Percentiles rank a stretch among this genome's conserved stretches.
phyloP scores from a whole-genome alignment of 2,329 filamentous ascomycete species.

The Daldinia sp. region DNA sequence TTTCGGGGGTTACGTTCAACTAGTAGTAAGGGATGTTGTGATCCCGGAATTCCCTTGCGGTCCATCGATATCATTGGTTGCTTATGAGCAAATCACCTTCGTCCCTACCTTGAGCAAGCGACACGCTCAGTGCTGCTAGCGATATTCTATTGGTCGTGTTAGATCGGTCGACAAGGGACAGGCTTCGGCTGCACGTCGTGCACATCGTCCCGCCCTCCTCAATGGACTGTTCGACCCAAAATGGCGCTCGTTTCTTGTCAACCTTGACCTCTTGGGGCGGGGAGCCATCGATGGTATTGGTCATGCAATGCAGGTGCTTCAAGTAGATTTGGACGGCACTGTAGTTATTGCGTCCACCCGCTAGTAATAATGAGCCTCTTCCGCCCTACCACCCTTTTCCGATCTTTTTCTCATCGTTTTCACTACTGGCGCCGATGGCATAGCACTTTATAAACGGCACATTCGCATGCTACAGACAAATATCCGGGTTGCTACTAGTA shows the following conservation, averaged over 20 bases:
- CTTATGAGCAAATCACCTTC: constrained; percentile 41
- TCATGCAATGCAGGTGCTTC: constrained; percentile 37
- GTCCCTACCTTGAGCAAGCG: constrained; percentile 41
- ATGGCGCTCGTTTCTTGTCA: constrained; percentile 43
- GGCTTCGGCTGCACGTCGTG: constrained; percentile 42
- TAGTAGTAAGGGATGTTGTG: constrained; percentile 26
- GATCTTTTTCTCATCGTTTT: constrained; percentile 1
- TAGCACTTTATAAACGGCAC: neutral
- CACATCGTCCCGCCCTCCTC: constrained; percentile 42
- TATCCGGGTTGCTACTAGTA: neutral
- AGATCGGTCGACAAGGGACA: constrained; percentile 32
- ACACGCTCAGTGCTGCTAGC: constrained; percentile 39
- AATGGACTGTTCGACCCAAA: constrained; percentile 43
- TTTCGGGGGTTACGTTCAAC: constrained; percentile 15
- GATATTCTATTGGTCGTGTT: constrained; percentile 42
- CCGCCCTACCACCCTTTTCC: constrained; percentile 28
- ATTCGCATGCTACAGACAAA: constrained; percentile 2
- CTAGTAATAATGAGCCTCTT: constrained; percentile 31
- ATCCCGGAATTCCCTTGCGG: constrained; percentile 24
- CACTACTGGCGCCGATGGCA: neutral
- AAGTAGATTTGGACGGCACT: constrained; percentile 7
- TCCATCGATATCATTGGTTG: constrained; percentile 41
- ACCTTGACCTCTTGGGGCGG: constrained; percentile 37
- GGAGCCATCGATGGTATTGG: constrained; percentile 35
- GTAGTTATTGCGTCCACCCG: constrained; percentile 17